phyloP scores from a whole-genome alignment of 257 asterid species.

The Solanum chiquidenum region DNA sequence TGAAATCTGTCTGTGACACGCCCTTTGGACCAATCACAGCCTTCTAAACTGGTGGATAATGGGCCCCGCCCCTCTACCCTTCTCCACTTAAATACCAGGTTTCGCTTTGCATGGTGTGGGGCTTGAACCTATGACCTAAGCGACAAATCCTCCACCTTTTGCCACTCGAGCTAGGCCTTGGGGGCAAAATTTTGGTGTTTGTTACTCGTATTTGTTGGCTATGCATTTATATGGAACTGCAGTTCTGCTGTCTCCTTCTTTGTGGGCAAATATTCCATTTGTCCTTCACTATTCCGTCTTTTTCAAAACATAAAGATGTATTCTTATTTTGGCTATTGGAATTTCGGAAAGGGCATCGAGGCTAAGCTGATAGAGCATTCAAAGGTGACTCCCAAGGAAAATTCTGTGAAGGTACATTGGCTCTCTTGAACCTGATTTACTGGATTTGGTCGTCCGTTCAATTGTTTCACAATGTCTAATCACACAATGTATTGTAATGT shows the following conservation, averaged over 20 bases:
- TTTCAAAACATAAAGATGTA: background rate
- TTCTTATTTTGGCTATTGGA: background rate
- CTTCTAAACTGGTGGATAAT: no score
- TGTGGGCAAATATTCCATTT: background rate
- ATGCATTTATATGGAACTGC: background rate
- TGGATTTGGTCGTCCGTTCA: background rate
- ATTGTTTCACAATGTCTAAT: background rate
- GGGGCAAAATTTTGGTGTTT: background rate
- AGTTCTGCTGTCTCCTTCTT: background rate
- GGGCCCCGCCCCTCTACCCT: no score
- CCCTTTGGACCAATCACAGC: no score
- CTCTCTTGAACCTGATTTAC: background rate
- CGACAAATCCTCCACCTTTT: no score
- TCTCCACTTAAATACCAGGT: no score
- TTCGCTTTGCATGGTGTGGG: no score
- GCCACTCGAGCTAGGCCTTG: no score
- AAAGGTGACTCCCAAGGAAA: conserved; percentile 21
- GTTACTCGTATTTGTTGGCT: background rate
- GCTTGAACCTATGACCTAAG: no score
- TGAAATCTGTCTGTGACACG: no score
- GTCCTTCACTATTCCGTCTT: background rate
- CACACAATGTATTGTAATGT: background rate
- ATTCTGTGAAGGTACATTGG: conserved; percentile 26
- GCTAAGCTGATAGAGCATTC: conserved; percentile 44
- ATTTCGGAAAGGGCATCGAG: conserved; percentile 39